Conservation (phyloP, 176 grass and related monocot genomes). For the Canna indica region DNA sequence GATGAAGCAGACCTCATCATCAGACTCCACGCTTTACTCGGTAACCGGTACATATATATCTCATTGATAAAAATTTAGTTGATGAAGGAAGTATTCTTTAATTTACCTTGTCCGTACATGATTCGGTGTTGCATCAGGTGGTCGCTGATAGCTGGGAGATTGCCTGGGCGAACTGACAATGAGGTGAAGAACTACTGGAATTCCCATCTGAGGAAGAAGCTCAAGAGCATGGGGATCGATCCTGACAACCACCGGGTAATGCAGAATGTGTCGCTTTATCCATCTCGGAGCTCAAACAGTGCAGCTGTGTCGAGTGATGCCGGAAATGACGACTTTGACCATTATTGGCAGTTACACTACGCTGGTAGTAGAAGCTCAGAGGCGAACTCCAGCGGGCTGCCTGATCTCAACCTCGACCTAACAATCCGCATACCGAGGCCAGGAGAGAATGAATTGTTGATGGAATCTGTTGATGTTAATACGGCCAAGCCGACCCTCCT, state of each 20-base stretch:
- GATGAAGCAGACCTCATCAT: conserved; percentile 46
- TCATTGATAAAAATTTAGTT: not conserved
- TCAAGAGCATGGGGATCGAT: conserved; percentile 1
- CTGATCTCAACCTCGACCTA: conserved; percentile 20
- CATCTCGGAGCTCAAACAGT: not conserved
- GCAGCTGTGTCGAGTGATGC: not conserved
- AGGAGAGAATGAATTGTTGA: no score
- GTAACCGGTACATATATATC: conserved; percentile 35
- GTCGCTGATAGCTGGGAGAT: conserved; percentile 38
- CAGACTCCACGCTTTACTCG: conserved; percentile 41
- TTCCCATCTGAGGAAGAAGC: conserved; percentile 22
- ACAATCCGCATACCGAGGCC: not conserved
- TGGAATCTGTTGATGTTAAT: no score
- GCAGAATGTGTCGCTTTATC: not conserved
- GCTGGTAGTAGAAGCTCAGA: not conserved
- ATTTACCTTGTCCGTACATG: not conserved
- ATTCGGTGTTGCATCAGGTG: conserved; percentile 16
- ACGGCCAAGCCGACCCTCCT: no score
- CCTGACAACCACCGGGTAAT: conserved; percentile 2
- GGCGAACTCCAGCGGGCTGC: not conserved
- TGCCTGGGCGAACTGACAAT: conserved; percentile 30
- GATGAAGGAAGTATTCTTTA: no score
- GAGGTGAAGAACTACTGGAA: conserved; percentile 45
- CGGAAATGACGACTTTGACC: not conserved
- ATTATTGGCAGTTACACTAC: not conserved